Evolutionary conservation across 208 protist species (phyloP).

Genomic region (Leishmania tropica): DNA sequence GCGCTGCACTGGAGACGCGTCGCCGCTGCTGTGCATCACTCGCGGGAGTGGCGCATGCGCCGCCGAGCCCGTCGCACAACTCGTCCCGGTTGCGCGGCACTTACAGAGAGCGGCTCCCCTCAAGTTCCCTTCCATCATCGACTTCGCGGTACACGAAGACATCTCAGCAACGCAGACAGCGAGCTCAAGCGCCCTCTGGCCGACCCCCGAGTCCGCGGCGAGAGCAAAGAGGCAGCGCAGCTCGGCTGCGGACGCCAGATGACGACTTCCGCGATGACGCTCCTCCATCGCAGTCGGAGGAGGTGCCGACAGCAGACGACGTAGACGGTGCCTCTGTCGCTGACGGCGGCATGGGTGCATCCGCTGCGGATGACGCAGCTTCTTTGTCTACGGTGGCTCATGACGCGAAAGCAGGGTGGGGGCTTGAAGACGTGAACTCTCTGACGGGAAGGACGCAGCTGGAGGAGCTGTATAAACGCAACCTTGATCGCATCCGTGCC

Average conservation of each 20-base stretch:
- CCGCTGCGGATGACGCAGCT: neutral
- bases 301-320: neutral
- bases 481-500: slow-evolving; percentile 55
- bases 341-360: neutral
- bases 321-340: neutral
- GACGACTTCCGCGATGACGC: neutral
- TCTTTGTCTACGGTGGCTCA: neutral
- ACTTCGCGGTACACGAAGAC: neutral
- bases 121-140: neutral
- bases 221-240: neutral
- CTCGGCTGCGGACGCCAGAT: neutral
- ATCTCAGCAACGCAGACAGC: neutral
- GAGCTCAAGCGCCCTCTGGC: neutral
- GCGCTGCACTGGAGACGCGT: neutral
- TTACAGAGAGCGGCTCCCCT: neutral
- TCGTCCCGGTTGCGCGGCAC: neutral
- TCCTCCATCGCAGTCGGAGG: neutral
- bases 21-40: neutral
- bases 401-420: slow-evolving; percentile 37
- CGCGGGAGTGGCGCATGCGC: neutral
- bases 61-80: neutral
- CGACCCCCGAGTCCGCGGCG: neutral
- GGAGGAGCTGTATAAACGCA: slow-evolving; percentile 62
- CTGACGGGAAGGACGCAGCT: slow-evolving; percentile 61
- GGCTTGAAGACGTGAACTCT: slow-evolving; percentile 56